phyloP scores from a whole-genome alignment of 83 land plant genomes.

The Diphasiastrum complanatum region DNA sequence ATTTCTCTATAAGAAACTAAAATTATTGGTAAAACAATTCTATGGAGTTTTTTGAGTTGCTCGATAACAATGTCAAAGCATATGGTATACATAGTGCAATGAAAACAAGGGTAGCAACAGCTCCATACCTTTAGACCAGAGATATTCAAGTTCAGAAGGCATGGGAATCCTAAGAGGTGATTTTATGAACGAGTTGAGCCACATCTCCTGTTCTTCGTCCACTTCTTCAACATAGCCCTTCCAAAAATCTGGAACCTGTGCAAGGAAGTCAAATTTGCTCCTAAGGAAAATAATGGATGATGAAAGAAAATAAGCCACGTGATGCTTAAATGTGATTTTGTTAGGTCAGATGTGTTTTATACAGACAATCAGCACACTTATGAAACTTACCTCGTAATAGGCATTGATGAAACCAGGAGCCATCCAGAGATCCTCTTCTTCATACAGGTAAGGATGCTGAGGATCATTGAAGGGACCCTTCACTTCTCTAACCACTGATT shows the following conservation, averaged over 20 bases:
- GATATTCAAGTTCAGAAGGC: conserved; percentile 90
- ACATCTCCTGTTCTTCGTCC: conserved; percentile 88
- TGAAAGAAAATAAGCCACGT: too few relatives aligned
- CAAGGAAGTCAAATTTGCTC: too few relatives aligned
- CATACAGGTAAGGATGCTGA: conserved; percentile 91
- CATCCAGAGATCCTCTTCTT: conserved; percentile 94
- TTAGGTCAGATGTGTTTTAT: too few relatives aligned
- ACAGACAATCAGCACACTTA: too few relatives aligned
- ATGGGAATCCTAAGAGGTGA: conserved; percentile 80
- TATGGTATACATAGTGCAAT: too few relatives aligned
- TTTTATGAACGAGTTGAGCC: conserved; percentile 80
- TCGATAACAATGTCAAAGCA: too few relatives aligned
- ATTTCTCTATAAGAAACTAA: too few relatives aligned
- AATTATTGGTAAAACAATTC: too few relatives aligned
- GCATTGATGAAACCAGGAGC: conserved; percentile 93
- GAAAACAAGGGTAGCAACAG: too few relatives aligned
- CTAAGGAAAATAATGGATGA: too few relatives aligned
- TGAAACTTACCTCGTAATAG: conserved; percentile 55
- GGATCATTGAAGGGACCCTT: conserved; percentile 88
- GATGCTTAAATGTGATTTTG: too few relatives aligned
- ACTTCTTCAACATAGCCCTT: conserved; percentile 76
- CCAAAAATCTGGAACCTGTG: conserved; percentile 89
- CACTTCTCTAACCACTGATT: conserved; percentile 72
- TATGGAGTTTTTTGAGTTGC: too few relatives aligned
- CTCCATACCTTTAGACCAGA: conserved; percentile 88